A percentile compares a stretch with the other conserved stretches of the same genome.
phyloP scores from a whole-genome alignment of 768 basidiomycete species.

The Pleurotus pulmonarius region DNA sequence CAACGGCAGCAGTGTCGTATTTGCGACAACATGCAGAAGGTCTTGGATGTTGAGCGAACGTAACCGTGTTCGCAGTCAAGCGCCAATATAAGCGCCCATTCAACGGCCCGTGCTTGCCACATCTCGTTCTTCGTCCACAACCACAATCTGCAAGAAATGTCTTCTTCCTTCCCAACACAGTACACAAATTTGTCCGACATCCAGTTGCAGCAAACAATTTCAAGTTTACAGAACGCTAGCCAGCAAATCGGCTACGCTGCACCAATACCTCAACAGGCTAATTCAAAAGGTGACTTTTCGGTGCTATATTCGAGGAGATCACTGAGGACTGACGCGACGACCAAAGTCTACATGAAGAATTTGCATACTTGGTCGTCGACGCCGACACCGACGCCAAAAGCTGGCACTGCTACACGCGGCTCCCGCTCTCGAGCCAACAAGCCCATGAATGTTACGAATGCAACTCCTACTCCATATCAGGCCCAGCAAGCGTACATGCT shows the following conservation, averaged over 20 bases:
- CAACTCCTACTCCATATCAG: slow-evolving; percentile 24
- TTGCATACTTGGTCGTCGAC: slow-evolving; percentile 66
- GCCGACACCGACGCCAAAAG: slow-evolving; percentile 47
- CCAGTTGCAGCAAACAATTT: slow-evolving; percentile 59
- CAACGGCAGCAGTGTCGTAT: not conserved
- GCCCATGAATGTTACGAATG: slow-evolving; percentile 32
- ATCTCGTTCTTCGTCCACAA: no score
- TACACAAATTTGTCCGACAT: slow-evolving; percentile 49
- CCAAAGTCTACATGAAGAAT: slow-evolving; percentile 61
- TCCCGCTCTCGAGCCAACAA: slow-evolving; percentile 37
- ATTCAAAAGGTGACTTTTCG: slow-evolving; percentile 28
- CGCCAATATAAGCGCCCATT: no score
- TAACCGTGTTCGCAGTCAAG: no score
- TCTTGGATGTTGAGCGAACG: no score
- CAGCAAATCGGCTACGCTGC: slow-evolving; percentile 30
- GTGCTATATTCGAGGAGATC: no score
- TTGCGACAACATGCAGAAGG: not conserved
- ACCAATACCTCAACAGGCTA: slow-evolving; percentile 33
- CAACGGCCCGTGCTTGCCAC: no score
- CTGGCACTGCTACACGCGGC: slow-evolving; percentile 35
- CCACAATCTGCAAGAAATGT: not conserved
- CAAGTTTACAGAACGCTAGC: slow-evolving; percentile 25
- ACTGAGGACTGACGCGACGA: no score
- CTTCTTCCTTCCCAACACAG: slow-evolving; percentile 1
- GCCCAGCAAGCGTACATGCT: slow-evolving; percentile 18